phyloP scores from a whole-genome alignment of 2,329 filamentous ascomycete species.

The Parastagonospora avenae region DNA sequence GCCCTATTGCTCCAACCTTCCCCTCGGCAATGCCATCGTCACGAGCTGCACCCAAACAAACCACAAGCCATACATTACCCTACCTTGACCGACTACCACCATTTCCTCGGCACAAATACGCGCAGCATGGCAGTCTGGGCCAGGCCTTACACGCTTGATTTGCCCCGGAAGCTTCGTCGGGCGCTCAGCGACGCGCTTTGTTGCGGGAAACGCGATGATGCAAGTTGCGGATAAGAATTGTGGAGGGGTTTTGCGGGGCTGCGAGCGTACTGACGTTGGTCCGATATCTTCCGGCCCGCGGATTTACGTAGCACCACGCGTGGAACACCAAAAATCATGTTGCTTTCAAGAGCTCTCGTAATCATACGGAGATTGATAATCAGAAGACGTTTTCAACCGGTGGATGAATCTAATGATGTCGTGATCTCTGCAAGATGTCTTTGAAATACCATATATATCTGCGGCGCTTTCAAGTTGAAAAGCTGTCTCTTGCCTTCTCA shows the following conservation, averaged over 20 bases:
- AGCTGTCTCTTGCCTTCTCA: no score
- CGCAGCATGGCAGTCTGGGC: neutral
- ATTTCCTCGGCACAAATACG: neutral
- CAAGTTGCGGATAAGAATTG: conserved; percentile 21
- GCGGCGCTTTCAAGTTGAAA: no score
- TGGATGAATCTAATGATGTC: no score
- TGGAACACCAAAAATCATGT: no score
- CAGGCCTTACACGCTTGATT: neutral
- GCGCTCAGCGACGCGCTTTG: conserved; percentile 26
- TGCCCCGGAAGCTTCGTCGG: conserved; percentile 1
- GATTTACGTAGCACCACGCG: conserved; percentile 9
- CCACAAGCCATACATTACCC: no score
- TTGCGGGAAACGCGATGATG: conserved; percentile 27
- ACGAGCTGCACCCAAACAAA: conserved; percentile 18
- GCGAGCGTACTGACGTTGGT: conserved; percentile 3
- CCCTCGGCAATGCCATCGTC: conserved; percentile 40
- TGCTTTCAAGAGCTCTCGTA: no score
- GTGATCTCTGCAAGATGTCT: no score
- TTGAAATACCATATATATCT: no score
- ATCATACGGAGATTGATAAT: no score
- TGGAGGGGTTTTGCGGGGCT: conserved; percentile 32
- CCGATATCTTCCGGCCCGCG: conserved; percentile 39
- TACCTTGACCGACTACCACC: no score
- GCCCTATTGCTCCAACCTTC: conserved; percentile 29
- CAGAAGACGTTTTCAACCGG: no score